Evolutionary conservation across 2,329 filamentous ascomycete genomes (phyloP), one percentile per base, ranked within the genome.

Genomic region (Paecilomyces dactylethromorphus): DNA sequence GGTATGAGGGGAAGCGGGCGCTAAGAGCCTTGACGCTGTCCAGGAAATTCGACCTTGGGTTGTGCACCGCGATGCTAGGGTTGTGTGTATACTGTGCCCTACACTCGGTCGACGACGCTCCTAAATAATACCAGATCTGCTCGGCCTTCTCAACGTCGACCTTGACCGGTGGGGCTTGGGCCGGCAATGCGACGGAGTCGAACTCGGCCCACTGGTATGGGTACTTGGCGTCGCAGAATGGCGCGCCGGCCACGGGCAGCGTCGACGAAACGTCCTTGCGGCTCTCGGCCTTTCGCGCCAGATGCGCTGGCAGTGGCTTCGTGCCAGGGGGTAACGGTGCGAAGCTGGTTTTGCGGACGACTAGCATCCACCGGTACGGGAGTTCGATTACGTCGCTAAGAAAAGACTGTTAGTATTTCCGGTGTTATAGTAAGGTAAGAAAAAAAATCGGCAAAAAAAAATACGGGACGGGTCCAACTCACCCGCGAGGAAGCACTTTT

Each of bases 51-150:
- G 78, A 75, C 62, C 75, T 72, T 62, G 75, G 74, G 67, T 81
- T 79, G 73, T 80, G 76, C 62, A 76, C 65, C 60, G 67, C 64
- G 59, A 79, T 80, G 59, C 75, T 77, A 51, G 83, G 84, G 74
- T 96, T 87, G 67, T 94, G 90, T 3, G 92, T 96, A 75, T 94
- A 99, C 71, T 95, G 91, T 26, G 92, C 88, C 73, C 88, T 92
- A 57, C 91, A 89, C 69, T 97, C 93, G 6, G 93, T 97, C 22
- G 93, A 97, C 21, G 83, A 84, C 71, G 86, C 86, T 32, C 91
- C 91, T 60, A 99, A 82, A 72, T 97, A 97, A 76, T 91, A 84
- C 91, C 92, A 97, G 18, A 96, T 74, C 70, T 90, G 87, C 61
- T 93, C 84, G 15, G 87, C 81, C 70, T 89, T 90, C 61, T 76